Evolutionary conservation across 441 rosid species (phyloP).

Genomic region (Erysimum cheiri): DNA sequence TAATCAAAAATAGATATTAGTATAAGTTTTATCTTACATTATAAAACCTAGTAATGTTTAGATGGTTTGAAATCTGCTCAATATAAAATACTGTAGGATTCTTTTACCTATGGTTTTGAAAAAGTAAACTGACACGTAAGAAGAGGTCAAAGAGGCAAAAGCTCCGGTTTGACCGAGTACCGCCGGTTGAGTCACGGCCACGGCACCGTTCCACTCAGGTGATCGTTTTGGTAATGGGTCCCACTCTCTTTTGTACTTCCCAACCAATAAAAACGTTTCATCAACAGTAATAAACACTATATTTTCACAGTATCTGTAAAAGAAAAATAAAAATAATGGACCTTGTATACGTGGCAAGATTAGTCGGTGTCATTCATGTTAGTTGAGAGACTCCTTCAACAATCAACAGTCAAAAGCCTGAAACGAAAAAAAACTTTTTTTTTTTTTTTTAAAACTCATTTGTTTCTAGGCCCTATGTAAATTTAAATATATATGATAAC

Average conservation of each 20-base stretch:
- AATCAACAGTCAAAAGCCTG: constrained; percentile 7
- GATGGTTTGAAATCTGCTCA: background rate
- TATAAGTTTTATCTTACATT: background rate
- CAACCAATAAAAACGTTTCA: constrained; percentile 2
- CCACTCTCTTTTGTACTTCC: constrained; percentile 19
- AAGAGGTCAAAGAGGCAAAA: constrained; percentile 54
- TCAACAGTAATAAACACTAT: constrained; percentile 1
- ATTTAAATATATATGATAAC: no score
- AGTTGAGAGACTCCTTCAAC: background rate
- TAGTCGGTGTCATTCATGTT: background rate
- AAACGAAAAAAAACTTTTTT: background rate
- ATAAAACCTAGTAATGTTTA: background rate
- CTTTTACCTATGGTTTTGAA: background rate
- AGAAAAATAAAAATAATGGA: background rate
- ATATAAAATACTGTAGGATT: background rate
- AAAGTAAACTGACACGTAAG: constrained; percentile 34
- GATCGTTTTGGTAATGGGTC: constrained; percentile 19
- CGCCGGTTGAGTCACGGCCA: constrained; percentile 67
- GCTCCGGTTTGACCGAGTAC: constrained; percentile 57
- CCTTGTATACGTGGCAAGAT: constrained; percentile 6
- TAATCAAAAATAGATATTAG: background rate
- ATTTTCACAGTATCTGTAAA: constrained; percentile 5
- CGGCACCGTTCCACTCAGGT: constrained; percentile 42
- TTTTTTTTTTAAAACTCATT: background rate
- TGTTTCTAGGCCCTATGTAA: no score